Evolutionary conservation across 768 basidiomycete species (phyloP), one percentile per base, ranked within the genome.

Genomic region (Mycena vitilis): DNA sequence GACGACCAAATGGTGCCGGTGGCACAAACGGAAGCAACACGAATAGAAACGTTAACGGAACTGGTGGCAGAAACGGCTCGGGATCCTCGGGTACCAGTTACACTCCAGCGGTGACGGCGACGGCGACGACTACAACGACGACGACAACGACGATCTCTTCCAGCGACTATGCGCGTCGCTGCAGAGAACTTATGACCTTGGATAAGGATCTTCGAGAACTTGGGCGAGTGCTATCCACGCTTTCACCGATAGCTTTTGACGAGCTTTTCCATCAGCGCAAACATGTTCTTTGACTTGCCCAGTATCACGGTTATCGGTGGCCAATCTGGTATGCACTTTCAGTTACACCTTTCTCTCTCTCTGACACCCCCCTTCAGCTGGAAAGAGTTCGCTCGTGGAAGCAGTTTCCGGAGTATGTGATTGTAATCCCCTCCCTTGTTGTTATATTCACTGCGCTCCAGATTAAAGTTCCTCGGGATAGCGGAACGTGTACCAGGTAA

Each of bases 401-500:
- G 87, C 85, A 0, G 85, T 88, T 0, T 87, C 81, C 16, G 86
- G 87, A 9, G 88, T 89, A 70, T 25, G 85, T 48, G 36, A 18
- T 30, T 60, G 49, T 40, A 40, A 11, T 40, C 40, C 40, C 4
- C 10, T 10, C 40, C 12, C 12, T 18, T 44, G 22, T 18, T 44
- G 22, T n/a, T 22, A 38, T 42, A 55, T 44, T 54, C 42, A 34
- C 23, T 12, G 42, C 9, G 16, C 30, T 51, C 20, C 47, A 90
- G 89, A 86, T 89, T 37, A 86, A 78, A 56, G 88, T 90, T 36
- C 89, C 89, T 13, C 79, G 89, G 38, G 89, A 89, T 48, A 86
- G 86, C 49, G 88, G 88, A 23, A 89, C 87, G 0, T 89, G 88
- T 60, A 89, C 87, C 0, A 79, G 87, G 88, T 86, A 34, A 59